phyloP scores from a whole-genome alignment of 805 yeast species.

The Pichia pseudocactophila region DNA sequence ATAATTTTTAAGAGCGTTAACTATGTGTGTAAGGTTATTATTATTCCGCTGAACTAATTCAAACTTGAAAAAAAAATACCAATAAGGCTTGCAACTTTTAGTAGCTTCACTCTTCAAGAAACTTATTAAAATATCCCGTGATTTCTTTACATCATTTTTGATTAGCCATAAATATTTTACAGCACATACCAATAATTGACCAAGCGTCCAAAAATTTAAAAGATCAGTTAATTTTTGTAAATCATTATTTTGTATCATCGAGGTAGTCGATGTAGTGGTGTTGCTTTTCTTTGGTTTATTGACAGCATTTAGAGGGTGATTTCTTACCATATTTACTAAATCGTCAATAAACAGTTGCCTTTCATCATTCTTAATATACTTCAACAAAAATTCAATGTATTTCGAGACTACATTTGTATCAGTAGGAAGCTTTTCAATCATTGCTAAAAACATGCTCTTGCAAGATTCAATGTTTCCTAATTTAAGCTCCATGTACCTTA shows the following conservation, averaged over 20 bases:
- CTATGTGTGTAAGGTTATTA: conserved; percentile 35
- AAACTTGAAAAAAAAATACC: conserved; percentile 49
- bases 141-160: conserved; percentile 13
- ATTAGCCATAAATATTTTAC: conserved; percentile 22
- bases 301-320: neutral
- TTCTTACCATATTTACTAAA: conserved; percentile 11
- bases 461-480: conserved; percentile 16
- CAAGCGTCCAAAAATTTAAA: conserved; percentile 17
- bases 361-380: conserved; percentile 6
- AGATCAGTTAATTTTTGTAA: conserved; percentile 12
- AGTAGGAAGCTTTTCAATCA: conserved; percentile 10
- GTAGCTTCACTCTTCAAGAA: conserved; percentile 27
- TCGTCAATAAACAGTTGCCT: conserved; percentile 8
- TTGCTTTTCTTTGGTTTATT: conserved; percentile 4
- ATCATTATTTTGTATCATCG: conserved; percentile 7
- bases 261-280: neutral
- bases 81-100: conserved; percentile 38
- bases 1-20: conserved; percentile 35
- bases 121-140: conserved; percentile 21
- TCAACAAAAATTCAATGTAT: conserved; percentile 8
- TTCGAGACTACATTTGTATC: conserved; percentile 9
- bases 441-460: conserved; percentile 13
- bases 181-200: conserved; percentile 24
- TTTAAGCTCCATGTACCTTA: conserved; percentile 18
- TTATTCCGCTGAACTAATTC: conserved; percentile 39